These are phyloP conservation scores for Scytalidium lignicola DNA, from an alignment of 2,329 filamentous ascomycete genomes.

Conservation along the genomic window DNA sequence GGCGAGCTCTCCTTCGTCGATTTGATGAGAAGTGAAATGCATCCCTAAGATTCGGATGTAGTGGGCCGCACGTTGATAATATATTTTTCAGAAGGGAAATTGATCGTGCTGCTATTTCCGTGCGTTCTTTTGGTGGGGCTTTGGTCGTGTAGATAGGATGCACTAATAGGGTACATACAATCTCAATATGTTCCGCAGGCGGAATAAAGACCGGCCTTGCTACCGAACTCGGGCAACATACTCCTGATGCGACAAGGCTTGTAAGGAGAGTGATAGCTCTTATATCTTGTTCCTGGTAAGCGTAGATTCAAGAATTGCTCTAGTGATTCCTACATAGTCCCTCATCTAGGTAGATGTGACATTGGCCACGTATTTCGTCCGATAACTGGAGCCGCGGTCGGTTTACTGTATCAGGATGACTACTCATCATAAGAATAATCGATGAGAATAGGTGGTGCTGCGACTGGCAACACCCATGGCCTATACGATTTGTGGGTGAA, in stretches of 20 bases:
- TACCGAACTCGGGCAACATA: constrained; percentile 28
- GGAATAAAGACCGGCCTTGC: constrained; percentile 55
- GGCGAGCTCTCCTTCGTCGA: constrained; percentile 18
- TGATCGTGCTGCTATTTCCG: constrained; percentile 60
- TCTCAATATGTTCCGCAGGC: constrained; percentile 65
- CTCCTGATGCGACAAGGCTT: constrained; percentile 54
- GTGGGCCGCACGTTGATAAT: constrained; percentile 58
- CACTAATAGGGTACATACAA: constrained; percentile 76
- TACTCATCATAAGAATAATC: too few relatives aligned
- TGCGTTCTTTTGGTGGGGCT: constrained; percentile 53
- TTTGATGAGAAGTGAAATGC: constrained; percentile 63
- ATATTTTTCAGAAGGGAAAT: constrained; percentile 66
- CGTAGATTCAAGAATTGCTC: constrained; percentile 1
- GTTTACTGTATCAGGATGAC: constrained; percentile 23
- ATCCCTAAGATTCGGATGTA: constrained; percentile 62
- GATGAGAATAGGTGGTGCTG: too few relatives aligned
- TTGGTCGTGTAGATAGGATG: constrained; percentile 77
- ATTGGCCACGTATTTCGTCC: constrained; percentile 60
- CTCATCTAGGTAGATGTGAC: constrained; percentile 71
- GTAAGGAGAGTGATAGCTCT: constrained; percentile 60
- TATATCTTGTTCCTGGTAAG: constrained; percentile 34
- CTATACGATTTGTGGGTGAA: too few relatives aligned
- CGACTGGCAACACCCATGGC: too few relatives aligned
- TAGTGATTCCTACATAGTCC: constrained; percentile 51
- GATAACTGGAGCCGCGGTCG: constrained; percentile 52